Evolutionary conservation across 2,329 filamentous ascomycete genomes (phyloP).

Genomic region (Fusarium chaquense): DNA sequence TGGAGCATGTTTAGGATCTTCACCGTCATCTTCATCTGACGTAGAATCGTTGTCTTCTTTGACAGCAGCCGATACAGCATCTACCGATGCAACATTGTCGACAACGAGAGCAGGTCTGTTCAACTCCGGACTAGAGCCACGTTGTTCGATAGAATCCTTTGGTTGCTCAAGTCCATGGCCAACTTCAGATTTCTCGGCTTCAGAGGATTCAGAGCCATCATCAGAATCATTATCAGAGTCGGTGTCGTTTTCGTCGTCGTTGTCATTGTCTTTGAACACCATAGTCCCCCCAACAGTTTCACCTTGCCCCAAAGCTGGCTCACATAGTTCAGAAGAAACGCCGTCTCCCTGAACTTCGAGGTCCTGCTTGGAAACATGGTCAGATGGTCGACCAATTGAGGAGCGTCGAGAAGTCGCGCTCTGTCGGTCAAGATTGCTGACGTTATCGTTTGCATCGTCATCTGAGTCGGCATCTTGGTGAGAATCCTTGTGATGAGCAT

Average conservation of each 20-base stretch:
- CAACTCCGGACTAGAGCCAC: neutral
- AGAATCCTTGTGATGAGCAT: neutral
- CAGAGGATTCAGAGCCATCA: neutral
- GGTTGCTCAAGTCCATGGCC: neutral
- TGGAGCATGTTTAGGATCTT: constrained; percentile 14
- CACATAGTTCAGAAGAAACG: neutral
- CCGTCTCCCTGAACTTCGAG: constrained; percentile 5
- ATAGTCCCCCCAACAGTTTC: constrained; percentile 2
- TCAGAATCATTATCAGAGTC: constrained; percentile 4
- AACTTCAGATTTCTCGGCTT: neutral
- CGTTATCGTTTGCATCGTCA: constrained; percentile 1
- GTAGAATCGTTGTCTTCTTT: constrained; percentile 3
- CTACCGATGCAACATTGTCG: neutral
- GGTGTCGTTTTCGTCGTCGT: neutral
- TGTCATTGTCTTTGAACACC: constrained; percentile 6
- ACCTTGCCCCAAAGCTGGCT: neutral
- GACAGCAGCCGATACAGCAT: neutral
- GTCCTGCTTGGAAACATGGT: neutral
- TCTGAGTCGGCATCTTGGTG: constrained; percentile 5
- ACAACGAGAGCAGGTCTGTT: neutral
- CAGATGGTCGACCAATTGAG: constrained; percentile 1
- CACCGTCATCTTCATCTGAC: constrained; percentile 1
- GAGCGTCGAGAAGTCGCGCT: constrained; percentile 1
- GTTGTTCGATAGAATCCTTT: neutral
- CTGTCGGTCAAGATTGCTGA: neutral